phyloP scores from a whole-genome alignment of 2,329 filamentous ascomycete species.

The Sarocladium strictum region DNA sequence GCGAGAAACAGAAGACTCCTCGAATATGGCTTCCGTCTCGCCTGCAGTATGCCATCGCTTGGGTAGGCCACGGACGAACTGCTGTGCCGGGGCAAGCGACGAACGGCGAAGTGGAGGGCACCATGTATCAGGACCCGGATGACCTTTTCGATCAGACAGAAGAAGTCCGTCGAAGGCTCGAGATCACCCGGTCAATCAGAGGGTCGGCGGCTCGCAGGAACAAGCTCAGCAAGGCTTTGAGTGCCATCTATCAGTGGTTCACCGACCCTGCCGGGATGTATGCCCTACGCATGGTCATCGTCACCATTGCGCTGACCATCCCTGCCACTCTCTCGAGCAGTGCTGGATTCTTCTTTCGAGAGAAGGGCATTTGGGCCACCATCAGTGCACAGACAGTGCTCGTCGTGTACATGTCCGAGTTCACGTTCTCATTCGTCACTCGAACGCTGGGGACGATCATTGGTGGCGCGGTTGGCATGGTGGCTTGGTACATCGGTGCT shows the following conservation, averaged over 20 bases:
- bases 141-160: background rate
- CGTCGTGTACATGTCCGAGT: conserved; percentile 44
- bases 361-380: conserved; percentile 46
- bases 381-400: conserved; percentile 45
- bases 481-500: conserved; percentile 46
- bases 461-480: conserved; percentile 39
- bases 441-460: conserved; percentile 37
- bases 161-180: conserved; percentile 25
- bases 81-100: conserved; percentile 15
- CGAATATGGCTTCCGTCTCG: conserved; percentile 38
- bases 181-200: conserved; percentile 24
- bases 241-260: conserved; percentile 33
- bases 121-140: conserved; percentile 19
- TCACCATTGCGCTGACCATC: conserved; percentile 37
- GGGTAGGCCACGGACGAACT: conserved; percentile 24
- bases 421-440: conserved; percentile 37
- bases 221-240: conserved; percentile 17
- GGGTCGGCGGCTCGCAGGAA: conserved; percentile 14
- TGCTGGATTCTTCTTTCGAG: conserved; percentile 44
- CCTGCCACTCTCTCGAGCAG: conserved; percentile 34
- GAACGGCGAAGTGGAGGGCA: background rate
- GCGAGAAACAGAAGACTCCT: conserved; percentile 25
- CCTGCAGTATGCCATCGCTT: conserved; percentile 31
- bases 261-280: conserved; percentile 37
- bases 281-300: conserved; percentile 39